phyloP scores from a whole-genome alignment of 2,329 filamentous ascomycete species.

The Xylariomycetidae sp. region DNA sequence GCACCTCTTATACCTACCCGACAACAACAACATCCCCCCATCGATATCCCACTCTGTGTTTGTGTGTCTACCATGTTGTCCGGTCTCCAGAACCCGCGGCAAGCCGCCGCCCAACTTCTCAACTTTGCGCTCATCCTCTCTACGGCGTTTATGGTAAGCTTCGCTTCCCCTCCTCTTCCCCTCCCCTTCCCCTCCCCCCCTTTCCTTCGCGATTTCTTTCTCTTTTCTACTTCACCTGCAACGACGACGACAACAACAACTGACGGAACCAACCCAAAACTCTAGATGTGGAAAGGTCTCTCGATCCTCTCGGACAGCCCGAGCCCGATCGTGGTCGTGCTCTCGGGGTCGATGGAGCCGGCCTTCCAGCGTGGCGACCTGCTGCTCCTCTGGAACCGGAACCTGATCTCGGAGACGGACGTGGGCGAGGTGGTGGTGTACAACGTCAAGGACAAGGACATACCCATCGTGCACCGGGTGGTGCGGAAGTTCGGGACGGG shows the following conservation, averaged over 20 bases:
- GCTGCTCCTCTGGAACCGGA: constrained; percentile 72
- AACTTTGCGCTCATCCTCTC: constrained; percentile 89
- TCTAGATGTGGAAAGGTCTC: constrained; percentile 79
- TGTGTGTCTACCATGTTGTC: constrained; percentile 59
- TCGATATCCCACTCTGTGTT: no score
- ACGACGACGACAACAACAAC: neutral
- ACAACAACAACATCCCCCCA: no score
- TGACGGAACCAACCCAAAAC: constrained; percentile 10
- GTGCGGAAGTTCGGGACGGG: constrained; percentile 67
- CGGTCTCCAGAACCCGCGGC: constrained; percentile 68
- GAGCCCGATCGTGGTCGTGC: constrained; percentile 77
- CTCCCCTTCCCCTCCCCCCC: constrained; percentile 2
- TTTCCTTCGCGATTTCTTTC: neutral
- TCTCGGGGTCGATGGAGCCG: constrained; percentile 80
- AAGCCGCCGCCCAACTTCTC: constrained; percentile 74
- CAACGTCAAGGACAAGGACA: constrained; percentile 89
- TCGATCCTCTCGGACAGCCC: constrained; percentile 72
- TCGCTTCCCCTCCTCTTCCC: neutral
- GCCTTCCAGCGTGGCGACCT: constrained; percentile 76
- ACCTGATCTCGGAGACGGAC: constrained; percentile 49
- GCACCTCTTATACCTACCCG: no score
- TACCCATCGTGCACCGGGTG: constrained; percentile 93
- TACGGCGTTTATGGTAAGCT: constrained; percentile 80
- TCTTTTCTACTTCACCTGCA: neutral
- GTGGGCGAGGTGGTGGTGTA: constrained; percentile 59